Percentiles rank a stretch among this genome's conserved stretches.
These are phyloP conservation scores for Hericium alpestre DNA, from an alignment of 768 basidiomycete genomes.

Conservation along the genomic window DNA sequence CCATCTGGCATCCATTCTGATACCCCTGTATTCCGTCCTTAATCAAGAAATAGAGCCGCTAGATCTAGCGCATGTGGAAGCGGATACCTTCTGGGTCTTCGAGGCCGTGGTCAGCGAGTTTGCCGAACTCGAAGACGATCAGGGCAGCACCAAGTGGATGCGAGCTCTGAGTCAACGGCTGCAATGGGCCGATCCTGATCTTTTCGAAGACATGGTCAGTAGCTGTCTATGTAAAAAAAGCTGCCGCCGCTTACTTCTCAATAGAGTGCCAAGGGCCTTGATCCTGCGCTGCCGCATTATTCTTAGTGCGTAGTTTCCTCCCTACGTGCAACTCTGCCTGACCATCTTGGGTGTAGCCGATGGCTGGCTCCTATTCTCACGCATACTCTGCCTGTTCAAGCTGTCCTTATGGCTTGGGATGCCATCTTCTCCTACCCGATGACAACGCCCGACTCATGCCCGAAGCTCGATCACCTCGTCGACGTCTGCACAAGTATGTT, in stretches of 20 bases:
- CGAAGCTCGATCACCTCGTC: conserved; percentile 59
- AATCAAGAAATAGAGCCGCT: conserved; percentile 49
- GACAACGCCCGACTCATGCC: conserved; percentile 40
- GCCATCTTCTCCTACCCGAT: conserved; percentile 50
- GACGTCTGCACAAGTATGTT: conserved; percentile 66
- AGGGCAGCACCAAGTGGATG: conserved; percentile 53
- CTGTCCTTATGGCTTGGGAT: conserved; percentile 61
- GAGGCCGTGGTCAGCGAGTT: conserved; percentile 67
- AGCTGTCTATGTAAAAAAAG: not conserved
- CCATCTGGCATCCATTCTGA: conserved; percentile 56
- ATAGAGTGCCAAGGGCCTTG: conserved; percentile 54
- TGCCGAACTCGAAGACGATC: conserved; percentile 61
- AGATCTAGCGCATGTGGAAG: conserved; percentile 59
- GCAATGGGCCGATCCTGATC: conserved; percentile 52
- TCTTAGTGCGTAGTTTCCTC: conserved; percentile 47
- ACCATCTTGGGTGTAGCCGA: conserved; percentile 32
- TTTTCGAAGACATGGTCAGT: conserved; percentile 49
- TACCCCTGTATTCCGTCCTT: conserved; percentile 58
- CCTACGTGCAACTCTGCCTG: not conserved
- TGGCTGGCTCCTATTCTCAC: conserved; percentile 67
- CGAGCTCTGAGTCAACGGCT: conserved; percentile 49
- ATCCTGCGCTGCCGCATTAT: conserved; percentile 67
- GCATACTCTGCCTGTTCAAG: conserved; percentile 58
- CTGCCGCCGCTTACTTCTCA: not conserved
- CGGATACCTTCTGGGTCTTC: conserved; percentile 77